Percentiles rank a stretch among this genome's conserved stretches.
Conservation (phyloP, 495 filamentous ascomycete genomes). For the Corynascus novoguineensis region DNA sequence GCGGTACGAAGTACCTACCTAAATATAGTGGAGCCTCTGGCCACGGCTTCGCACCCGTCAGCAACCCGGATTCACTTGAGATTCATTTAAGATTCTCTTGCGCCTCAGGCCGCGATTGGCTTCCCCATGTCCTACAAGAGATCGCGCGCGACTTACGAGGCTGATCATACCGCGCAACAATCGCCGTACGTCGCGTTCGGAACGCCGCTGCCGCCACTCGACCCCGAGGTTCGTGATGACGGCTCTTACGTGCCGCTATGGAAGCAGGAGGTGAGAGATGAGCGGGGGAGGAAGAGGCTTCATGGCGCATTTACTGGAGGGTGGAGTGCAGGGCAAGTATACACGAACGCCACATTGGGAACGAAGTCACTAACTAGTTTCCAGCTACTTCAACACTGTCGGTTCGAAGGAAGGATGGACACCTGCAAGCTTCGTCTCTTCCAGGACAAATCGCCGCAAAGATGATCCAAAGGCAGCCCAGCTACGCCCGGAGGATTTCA, state of each 20-base stretch:
- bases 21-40: too few species aligned
- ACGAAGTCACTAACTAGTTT: slow-evolving; percentile 2
- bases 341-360: too few species aligned
- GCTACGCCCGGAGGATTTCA: slow-evolving; percentile 83
- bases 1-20: too few species aligned
- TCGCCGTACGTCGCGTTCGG: slow-evolving; percentile 80
- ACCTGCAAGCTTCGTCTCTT: slow-evolving; percentile 85
- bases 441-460: slow-evolving; percentile 70
- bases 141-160: slow-evolving; percentile 69
- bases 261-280: slow-evolving; percentile 97
- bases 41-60: not conserved
- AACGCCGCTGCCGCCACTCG: slow-evolving; percentile 76
- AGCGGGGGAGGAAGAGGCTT: slow-evolving; percentile 81
- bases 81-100: not conserved
- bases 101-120: too few species aligned
- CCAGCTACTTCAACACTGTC: slow-evolving; percentile 93
- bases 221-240: slow-evolving; percentile 77
- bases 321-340: slow-evolving; percentile 82
- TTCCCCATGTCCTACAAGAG: slow-evolving; percentile 71
- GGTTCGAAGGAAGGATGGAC: slow-evolving; percentile 98
- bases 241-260: slow-evolving; percentile 90
- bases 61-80: not conserved
- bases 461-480: slow-evolving; percentile 49
- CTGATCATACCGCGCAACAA: slow-evolving; percentile 65
- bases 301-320: slow-evolving; percentile 97